phyloP scores from a whole-genome alignment of 2,329 filamentous ascomycete species.

The Pleurostoma richardsiae region DNA sequence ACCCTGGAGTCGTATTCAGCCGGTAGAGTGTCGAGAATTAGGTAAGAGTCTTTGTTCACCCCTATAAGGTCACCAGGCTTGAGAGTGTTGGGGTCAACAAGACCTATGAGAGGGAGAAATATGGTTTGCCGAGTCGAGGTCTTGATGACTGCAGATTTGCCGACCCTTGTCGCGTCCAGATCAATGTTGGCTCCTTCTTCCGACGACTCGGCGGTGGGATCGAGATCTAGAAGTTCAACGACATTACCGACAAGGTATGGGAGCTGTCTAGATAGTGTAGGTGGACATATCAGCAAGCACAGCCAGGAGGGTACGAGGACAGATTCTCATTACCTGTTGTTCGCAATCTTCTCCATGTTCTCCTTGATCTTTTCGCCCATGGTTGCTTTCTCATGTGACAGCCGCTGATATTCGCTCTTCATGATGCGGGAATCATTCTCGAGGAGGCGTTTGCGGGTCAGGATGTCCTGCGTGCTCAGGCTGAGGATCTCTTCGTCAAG shows the following conservation, averaged over 20 bases:
- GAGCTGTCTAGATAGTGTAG: conserved; percentile 65
- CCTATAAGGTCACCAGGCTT: conserved; percentile 96
- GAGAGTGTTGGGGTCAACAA: conserved; percentile 91
- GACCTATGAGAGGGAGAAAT: conserved; percentile 92
- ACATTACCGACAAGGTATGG: conserved; percentile 98
- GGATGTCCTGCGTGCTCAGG: conserved; percentile 90
- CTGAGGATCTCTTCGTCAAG: conserved; percentile 91
- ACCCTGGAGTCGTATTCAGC: conserved; percentile 98
- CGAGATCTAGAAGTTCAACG: conserved; percentile 92
- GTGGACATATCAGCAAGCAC: conserved; percentile 9
- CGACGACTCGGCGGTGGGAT: conserved; percentile 90
- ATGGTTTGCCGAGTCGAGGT: conserved; percentile 98
- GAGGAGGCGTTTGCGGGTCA: conserved; percentile 82
- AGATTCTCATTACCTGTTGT: conserved; percentile 70
- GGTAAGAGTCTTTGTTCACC: conserved; percentile 98
- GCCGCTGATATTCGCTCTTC: conserved; percentile 91
- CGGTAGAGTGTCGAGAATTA: conserved; percentile 92
- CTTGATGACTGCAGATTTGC: conserved; percentile 99
- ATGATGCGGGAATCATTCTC: conserved; percentile 99
- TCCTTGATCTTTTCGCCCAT: conserved; percentile 99
- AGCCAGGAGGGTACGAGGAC: background rate
- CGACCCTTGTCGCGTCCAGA: conserved; percentile 90
- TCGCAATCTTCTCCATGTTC: conserved; percentile 97
- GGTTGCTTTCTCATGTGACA: conserved; percentile 90
- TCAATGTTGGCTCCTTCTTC: conserved; percentile 99